phyloP scores from a whole-genome alignment of 305 asterid genomes.

The Fraxinus angustifolia region DNA sequence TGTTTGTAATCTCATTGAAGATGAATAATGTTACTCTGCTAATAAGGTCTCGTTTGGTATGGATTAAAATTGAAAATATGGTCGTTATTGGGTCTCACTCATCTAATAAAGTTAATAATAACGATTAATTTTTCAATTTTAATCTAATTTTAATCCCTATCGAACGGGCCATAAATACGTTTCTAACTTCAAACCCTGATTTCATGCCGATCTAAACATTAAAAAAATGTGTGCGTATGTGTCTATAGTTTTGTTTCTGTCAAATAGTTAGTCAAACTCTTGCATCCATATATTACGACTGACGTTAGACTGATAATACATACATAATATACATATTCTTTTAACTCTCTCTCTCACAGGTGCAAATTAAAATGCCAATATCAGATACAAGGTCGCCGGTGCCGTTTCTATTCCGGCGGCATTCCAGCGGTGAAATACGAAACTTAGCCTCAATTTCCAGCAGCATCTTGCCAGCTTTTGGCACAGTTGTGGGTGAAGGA shows the following conservation, averaged over 20 bases:
- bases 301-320: background rate
- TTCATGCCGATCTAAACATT: background rate
- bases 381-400: slow-evolving; percentile 38
- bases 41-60: too few relatives aligned
- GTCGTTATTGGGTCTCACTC: too few relatives aligned
- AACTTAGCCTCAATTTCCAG: slow-evolving; percentile 80
- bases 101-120: too few relatives aligned
- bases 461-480: slow-evolving; percentile 86
- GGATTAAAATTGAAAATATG: too few relatives aligned
- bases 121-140: too few relatives aligned
- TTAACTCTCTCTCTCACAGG: background rate
- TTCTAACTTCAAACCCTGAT: too few relatives aligned
- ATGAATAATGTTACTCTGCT: too few relatives aligned
- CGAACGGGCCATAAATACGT: too few relatives aligned
- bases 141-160: too few relatives aligned
- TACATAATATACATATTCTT: background rate
- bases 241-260: background rate
- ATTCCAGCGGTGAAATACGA: slow-evolving; percentile 44
- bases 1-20: too few relatives aligned
- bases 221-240: background rate
- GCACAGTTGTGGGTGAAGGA: slow-evolving; percentile 69
- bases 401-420: slow-evolving; percentile 54
- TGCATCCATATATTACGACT: background rate
- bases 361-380: slow-evolving; percentile 19
- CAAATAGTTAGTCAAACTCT: slow-evolving; percentile 25